phyloP scores from a whole-genome alignment of 1,139 yeast genomes.

The Protomyces inundatus region DNA sequence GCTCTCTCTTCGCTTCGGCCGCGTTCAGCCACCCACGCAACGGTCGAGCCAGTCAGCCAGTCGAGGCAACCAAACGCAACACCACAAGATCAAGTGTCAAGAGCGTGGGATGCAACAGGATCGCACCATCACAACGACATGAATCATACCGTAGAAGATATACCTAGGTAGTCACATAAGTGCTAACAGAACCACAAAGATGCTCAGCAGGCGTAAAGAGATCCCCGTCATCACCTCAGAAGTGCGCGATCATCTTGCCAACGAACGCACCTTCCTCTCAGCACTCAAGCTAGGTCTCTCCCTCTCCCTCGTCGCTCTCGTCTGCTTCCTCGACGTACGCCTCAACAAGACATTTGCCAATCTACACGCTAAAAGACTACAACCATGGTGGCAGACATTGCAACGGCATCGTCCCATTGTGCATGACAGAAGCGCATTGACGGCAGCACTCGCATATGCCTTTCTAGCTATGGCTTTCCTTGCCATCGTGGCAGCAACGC shows the following conservation, averaged over 20 bases:
- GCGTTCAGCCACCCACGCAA: too few relatives aligned
- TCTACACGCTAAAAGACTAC: not conserved
- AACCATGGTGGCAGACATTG: not conserved
- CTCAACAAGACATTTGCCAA: not conserved
- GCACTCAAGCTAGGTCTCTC: conserved; percentile 11
- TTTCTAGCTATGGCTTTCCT: conserved; percentile 14
- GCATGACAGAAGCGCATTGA: not conserved
- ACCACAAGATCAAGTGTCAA: too few relatives aligned
- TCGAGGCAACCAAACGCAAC: too few relatives aligned
- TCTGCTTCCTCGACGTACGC: conserved; percentile 11
- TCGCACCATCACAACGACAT: too few relatives aligned
- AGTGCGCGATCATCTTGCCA: conserved; percentile 18
- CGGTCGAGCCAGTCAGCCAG: too few relatives aligned
- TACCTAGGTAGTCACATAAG: too few relatives aligned
- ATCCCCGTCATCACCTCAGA: not conserved
- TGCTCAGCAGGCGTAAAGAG: not conserved
- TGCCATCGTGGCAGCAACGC: not conserved
- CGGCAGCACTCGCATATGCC: not conserved
- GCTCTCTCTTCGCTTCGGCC: too few relatives aligned
- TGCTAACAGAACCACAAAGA: not conserved
- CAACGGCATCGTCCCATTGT: not conserved
- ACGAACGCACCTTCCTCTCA: conserved; percentile 22
- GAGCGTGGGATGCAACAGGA: too few relatives aligned
- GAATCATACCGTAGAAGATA: too few relatives aligned
- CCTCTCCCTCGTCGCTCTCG: conserved; percentile 7